Evolutionary conservation across 2,329 filamentous ascomycete genomes (phyloP).

Genomic region (Nemania sp.): DNA sequence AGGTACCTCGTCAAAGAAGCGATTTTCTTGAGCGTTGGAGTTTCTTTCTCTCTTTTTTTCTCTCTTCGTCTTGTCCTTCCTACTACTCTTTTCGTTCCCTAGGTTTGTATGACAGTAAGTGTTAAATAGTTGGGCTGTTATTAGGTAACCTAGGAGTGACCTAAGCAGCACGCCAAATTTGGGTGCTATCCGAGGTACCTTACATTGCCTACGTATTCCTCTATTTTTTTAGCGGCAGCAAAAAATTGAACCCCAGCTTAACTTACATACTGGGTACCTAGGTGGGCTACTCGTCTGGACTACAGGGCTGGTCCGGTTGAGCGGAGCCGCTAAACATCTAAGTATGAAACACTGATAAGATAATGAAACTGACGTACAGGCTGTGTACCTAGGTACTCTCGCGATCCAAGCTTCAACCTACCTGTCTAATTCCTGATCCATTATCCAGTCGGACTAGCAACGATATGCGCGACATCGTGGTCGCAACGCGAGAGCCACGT

Average conservation of each 20-base stretch:
- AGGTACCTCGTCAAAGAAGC: neutral
- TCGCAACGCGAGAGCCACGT: neutral
- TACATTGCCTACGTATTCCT: too few relatives aligned
- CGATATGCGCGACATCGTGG: neutral
- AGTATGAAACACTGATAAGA: slow-evolving; percentile 27
- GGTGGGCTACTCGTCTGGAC: slow-evolving; percentile 13
- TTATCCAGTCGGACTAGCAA: too few relatives aligned
- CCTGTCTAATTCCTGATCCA: neutral
- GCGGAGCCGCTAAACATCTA: slow-evolving; percentile 15
- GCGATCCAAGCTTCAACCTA: too few relatives aligned
- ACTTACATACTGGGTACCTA: slow-evolving; percentile 23
- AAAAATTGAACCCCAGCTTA: slow-evolving; percentile 34
- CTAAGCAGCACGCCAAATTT: neutral
- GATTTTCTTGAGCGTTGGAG: neutral
- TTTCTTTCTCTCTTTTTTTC: neutral
- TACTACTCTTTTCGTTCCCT: too few relatives aligned
- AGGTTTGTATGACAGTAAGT: neutral
- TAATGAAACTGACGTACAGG: slow-evolving; percentile 1
- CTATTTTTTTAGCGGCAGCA: slow-evolving; percentile 10
- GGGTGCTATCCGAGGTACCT: neutral
- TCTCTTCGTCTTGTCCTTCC: too few relatives aligned
- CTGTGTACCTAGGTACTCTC: neutral
- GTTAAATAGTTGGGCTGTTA: neutral
- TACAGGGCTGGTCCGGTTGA: slow-evolving; percentile 11
- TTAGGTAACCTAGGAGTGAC: neutral